Conservation (phyloP, 179 eudicot genomes). For the Gypsophila paniculata region DNA sequence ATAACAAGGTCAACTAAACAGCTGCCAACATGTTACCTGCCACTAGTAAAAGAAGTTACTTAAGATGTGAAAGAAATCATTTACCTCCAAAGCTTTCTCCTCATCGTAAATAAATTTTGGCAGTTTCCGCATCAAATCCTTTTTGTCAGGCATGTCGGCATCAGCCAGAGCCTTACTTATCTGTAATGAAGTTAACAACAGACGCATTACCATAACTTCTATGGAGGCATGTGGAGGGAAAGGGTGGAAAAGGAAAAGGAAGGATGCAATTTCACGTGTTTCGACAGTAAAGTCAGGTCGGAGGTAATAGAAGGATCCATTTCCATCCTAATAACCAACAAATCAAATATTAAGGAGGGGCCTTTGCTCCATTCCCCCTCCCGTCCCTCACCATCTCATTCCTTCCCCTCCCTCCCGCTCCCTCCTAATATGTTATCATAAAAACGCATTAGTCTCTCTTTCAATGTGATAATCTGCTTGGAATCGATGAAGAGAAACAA, state of each 20-base stretch:
- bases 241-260: not conserved
- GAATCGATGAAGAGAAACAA: not conserved
- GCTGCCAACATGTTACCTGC: not conserved
- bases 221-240: not conserved
- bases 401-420: too few species aligned
- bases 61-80: not conserved
- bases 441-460: not conserved
- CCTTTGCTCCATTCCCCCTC: too few species aligned
- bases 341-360: not conserved
- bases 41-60: not conserved
- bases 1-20: not conserved
- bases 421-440: too few species aligned
- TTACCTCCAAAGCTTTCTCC: constrained; percentile 92
- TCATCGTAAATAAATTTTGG: constrained; percentile 81
- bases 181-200: constrained; percentile 28
- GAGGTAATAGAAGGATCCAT: not conserved
- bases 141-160: constrained; percentile 44
- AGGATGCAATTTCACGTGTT: not conserved
- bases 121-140: constrained; percentile 74
- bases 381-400: too few species aligned
- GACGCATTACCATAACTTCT: not conserved
- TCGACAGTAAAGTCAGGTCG: not conserved
- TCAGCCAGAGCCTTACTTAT: constrained; percentile 78
- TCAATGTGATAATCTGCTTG: too few species aligned
- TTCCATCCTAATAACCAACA: too few species aligned